Conservation (phyloP, 2,329 filamentous ascomycete genomes). For the Grosmannia clavigera region DNA sequence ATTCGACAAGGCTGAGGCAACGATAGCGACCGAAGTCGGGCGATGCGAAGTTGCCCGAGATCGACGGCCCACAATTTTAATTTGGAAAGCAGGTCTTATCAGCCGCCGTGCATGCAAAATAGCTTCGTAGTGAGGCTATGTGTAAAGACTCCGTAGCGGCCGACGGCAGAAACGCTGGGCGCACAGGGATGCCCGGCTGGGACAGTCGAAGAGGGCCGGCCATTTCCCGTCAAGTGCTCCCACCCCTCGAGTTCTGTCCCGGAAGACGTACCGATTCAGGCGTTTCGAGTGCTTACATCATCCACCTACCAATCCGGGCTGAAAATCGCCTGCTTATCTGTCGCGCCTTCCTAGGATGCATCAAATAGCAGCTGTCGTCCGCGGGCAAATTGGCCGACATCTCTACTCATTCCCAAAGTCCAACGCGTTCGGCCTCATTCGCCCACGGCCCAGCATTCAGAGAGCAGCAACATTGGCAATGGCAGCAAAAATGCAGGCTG, state of each 20-base stretch:
- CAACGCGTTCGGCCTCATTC: background rate
- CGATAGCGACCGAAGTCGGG: background rate
- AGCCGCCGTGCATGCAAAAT: background rate
- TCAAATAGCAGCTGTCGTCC: background rate
- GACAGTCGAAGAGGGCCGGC: too few relatives aligned
- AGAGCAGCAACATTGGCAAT: background rate
- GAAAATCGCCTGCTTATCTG: background rate
- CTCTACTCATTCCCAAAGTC: background rate
- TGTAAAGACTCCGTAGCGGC: too few relatives aligned
- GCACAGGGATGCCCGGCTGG: too few relatives aligned
- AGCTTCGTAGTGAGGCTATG: too few relatives aligned
- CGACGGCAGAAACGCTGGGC: too few relatives aligned
- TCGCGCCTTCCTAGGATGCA: background rate
- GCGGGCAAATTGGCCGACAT: background rate
- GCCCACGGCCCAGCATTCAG: background rate
- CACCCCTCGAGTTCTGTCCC: too few relatives aligned
- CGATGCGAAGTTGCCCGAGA: background rate
- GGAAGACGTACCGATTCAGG: too few relatives aligned
- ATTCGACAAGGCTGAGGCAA: background rate
- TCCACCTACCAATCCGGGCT: background rate
- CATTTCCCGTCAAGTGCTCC: too few relatives aligned
- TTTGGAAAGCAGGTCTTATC: background rate
- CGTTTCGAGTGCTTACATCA: background rate
- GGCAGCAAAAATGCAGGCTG: background rate
- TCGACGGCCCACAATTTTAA: background rate